phyloP scores from a whole-genome alignment of 371 early-diverging fungal genomes.

The Circinella minor region DNA sequence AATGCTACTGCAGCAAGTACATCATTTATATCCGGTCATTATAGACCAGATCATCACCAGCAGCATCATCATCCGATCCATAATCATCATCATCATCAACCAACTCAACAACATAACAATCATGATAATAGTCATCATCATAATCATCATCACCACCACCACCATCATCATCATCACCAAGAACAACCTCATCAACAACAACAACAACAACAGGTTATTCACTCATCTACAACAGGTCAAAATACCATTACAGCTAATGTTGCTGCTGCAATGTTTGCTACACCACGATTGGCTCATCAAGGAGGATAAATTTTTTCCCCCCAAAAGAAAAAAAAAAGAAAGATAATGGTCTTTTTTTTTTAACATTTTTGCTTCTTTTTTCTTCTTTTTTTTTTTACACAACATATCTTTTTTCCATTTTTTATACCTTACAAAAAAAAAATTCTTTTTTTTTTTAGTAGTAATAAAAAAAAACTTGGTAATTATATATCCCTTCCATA shows the following conservation, averaged over 20 bases:
- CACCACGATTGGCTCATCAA: neutral
- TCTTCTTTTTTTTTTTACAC: too few species aligned
- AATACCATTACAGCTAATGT: neutral
- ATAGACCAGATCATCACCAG: neutral
- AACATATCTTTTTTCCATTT: too few species aligned
- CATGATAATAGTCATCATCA: neutral
- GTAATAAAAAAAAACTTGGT: too few species aligned
- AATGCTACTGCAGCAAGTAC: neutral
- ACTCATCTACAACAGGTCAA: neutral
- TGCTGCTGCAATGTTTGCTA: constrained; percentile 4
- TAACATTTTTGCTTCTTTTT: too few species aligned
- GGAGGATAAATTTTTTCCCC: neutral
- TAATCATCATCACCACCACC: neutral
- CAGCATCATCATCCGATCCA: neutral
- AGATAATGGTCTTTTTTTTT: too few species aligned
- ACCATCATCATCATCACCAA: neutral
- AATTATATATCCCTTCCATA: too few species aligned
- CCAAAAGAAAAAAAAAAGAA: too few species aligned
- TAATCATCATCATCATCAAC: neutral
- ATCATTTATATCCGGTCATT: constrained; percentile 7
- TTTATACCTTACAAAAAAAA: too few species aligned
- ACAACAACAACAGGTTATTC: neutral
- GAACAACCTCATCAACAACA: neutral
- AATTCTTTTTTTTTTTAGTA: too few species aligned
- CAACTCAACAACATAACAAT: neutral